phyloP scores from a whole-genome alignment of 2,329 filamentous ascomycete genomes.

The Paraconiothyrium sp. region DNA sequence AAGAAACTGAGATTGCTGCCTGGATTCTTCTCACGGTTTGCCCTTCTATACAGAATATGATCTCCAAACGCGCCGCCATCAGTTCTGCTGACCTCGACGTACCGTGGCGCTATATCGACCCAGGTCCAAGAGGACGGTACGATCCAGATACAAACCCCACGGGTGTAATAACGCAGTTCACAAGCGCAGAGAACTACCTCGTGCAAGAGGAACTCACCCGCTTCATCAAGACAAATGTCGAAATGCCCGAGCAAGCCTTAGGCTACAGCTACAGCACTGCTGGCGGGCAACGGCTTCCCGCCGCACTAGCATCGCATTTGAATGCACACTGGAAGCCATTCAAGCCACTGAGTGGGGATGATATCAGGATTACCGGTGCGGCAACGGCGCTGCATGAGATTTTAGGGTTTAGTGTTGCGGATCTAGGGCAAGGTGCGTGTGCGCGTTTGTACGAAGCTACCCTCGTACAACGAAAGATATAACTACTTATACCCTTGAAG shows the following conservation, averaged over 20 bases:
- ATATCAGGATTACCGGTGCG: slow-evolving; percentile 54
- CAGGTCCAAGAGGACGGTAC: slow-evolving; percentile 39
- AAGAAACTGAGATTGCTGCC: neutral
- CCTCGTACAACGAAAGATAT: neutral
- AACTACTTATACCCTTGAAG: slow-evolving; percentile 22
- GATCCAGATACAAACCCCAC: slow-evolving; percentile 52
- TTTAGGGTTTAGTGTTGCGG: slow-evolving; percentile 55
- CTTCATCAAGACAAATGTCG: slow-evolving; percentile 52
- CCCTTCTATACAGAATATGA: neutral
- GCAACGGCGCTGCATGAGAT: slow-evolving; percentile 56
- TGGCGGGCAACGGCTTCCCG: slow-evolving; percentile 46
- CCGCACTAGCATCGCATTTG: slow-evolving; percentile 54
- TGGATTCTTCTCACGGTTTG: no score
- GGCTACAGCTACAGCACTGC: slow-evolving; percentile 54
- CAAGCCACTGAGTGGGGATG: slow-evolving; percentile 41
- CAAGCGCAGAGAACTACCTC: slow-evolving; percentile 63
- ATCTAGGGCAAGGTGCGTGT: slow-evolving; percentile 55
- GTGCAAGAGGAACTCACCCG: slow-evolving; percentile 58
- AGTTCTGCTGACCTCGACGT: slow-evolving; percentile 24
- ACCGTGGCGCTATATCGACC: slow-evolving; percentile 25
- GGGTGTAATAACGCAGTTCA: slow-evolving; percentile 59
- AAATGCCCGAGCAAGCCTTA: slow-evolving; percentile 48
- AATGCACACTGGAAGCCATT: slow-evolving; percentile 43
- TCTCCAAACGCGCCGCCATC: slow-evolving; percentile 18
- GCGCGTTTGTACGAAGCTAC: neutral